A percentile compares a stretch with the other conserved stretches of the same genome.
phyloP scores from a whole-genome alignment of 345 rosid species.

The Eucalyptus rudis region DNA sequence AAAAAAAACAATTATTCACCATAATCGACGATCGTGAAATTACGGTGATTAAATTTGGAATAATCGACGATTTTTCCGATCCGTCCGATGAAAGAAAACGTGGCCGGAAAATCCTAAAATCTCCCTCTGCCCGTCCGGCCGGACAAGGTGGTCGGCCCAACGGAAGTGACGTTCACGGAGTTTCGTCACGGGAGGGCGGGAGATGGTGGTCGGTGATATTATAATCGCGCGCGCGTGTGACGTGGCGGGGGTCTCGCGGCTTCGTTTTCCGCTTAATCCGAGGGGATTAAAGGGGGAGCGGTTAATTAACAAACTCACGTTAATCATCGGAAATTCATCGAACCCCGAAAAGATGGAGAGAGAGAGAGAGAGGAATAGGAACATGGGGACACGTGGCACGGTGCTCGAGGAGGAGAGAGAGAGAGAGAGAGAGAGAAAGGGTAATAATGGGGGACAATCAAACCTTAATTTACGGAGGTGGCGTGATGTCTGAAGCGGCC shows the following conservation, averaged over 20 bases:
- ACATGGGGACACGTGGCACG: slow-evolving; percentile 12
- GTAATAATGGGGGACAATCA: background rate
- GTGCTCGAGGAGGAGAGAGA: slow-evolving; percentile 22
- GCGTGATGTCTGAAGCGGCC: slow-evolving; percentile 26
- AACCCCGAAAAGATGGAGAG: background rate
- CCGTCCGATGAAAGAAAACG: background rate
- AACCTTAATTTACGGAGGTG: slow-evolving; percentile 44
- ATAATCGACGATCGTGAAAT: no score
- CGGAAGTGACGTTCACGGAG: background rate
- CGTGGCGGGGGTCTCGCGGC: background rate
- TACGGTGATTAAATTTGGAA: no score
- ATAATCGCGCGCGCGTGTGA: slow-evolving; percentile 9
- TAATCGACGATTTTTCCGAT: no score
- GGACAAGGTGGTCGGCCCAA: background rate
- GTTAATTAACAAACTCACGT: background rate
- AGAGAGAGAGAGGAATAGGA: background rate
- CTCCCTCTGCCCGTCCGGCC: no score
- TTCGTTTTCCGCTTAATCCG: background rate
- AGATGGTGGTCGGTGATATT: slow-evolving; percentile 16
- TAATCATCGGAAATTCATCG: background rate
- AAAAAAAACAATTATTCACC: background rate
- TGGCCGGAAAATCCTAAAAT: background rate
- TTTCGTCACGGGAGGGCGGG: background rate
- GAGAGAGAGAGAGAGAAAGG: background rate
- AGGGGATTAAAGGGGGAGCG: background rate